A percentile compares a stretch with the other conserved stretches of the same genome.
Conservation (phyloP, 192 early-diverging fungal genomes). For the Blastocladiella britannica region DNA sequence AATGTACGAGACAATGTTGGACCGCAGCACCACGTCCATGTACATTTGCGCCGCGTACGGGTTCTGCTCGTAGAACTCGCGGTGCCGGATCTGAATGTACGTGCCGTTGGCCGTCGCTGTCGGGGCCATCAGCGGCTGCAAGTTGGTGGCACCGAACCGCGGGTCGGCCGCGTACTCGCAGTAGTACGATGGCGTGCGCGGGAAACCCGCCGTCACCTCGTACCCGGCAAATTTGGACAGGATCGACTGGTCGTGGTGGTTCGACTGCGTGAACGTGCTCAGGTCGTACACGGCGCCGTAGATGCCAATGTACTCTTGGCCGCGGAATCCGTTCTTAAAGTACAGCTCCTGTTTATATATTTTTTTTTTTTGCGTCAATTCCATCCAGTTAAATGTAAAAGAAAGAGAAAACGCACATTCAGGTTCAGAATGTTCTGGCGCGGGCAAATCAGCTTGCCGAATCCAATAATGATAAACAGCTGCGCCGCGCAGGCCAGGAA, state of each 20-base stretch:
- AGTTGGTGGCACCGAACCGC: not conserved
- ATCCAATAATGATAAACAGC: constrained; percentile 67
- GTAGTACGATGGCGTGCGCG: not conserved
- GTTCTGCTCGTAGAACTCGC: not conserved
- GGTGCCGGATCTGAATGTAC: not conserved
- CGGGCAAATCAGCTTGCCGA: constrained; percentile 54
- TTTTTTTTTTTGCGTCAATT: no score
- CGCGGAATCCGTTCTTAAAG: not conserved
- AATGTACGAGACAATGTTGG: not conserved
- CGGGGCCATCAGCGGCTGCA: not conserved
- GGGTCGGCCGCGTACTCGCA: not conserved
- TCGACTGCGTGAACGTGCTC: not conserved
- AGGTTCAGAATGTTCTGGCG: constrained; percentile 37
- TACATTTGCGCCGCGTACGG: not conserved
- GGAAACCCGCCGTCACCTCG: not conserved
- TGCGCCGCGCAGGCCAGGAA: constrained; percentile 54
- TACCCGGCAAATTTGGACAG: not conserved
- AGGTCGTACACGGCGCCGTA: not conserved
- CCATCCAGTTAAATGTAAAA: no score
- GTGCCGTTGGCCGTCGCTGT: not conserved
- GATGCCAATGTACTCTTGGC: not conserved
- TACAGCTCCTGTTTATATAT: no score
- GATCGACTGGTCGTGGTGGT: not conserved
- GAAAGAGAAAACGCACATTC: no score
- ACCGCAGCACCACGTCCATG: not conserved